Evolutionary conservation across 78 protist species (phyloP).

Genomic region (Mantamonas sphyraenae): DNA sequence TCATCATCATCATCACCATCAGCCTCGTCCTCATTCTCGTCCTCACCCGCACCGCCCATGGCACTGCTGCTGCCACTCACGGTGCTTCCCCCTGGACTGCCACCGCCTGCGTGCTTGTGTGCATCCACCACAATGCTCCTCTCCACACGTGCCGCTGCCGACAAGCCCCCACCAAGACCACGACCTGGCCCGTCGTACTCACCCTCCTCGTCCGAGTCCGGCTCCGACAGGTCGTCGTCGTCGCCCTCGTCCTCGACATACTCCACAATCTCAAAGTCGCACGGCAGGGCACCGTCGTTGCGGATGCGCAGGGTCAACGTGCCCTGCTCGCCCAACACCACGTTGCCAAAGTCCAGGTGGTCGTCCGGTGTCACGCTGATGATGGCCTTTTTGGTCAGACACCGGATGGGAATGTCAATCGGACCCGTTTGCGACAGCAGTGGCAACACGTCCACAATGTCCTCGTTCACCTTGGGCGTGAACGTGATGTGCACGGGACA

Average conservation of each 20-base stretch:
- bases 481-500: neutral
- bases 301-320: neutral
- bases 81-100: too few species aligned
- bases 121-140: too few species aligned
- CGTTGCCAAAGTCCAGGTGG: constrained; percentile 26
- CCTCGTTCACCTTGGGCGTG: constrained; percentile 26
- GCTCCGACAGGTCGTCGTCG: neutral
- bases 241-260: neutral
- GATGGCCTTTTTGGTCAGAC: neutral
- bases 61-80: too few species aligned
- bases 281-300: constrained; percentile 29
- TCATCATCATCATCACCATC: too few species aligned
- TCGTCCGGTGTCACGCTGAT: neutral
- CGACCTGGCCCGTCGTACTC: neutral
- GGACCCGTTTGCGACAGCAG: constrained; percentile 22
- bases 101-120: too few species aligned
- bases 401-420: constrained; percentile 8
- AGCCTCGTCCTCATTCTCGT: too few species aligned
- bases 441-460: constrained; percentile 9
- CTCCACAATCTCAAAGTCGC: neutral
- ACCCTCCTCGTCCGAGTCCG: neutral
- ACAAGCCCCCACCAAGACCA: neutral
- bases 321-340: constrained; percentile 23
- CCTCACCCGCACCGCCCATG: too few species aligned
- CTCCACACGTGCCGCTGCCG: too few species aligned